Evolutionary conservation across 2,329 filamentous ascomycete genomes (phyloP).

Genomic region (Phyllosticta capitalensis): DNA sequence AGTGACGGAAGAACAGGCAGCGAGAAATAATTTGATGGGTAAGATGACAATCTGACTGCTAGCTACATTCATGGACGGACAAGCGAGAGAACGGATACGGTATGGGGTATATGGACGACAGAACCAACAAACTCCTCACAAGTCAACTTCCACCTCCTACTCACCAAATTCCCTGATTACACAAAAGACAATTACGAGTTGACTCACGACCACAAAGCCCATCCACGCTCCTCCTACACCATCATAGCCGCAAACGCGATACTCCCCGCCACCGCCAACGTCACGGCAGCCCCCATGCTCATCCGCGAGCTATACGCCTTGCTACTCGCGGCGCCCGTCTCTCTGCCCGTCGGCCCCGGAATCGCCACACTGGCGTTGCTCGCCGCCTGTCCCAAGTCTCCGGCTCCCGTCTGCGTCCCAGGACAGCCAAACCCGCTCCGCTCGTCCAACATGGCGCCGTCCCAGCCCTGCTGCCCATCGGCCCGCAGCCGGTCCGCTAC

Average conservation of each 20-base stretch:
- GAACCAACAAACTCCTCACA: too few species aligned
- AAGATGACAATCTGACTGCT: too few species aligned
- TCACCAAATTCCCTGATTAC: too few species aligned
- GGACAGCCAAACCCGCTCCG: background rate
- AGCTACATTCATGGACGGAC: too few species aligned
- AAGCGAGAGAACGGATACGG: too few species aligned
- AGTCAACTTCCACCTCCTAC: too few species aligned
- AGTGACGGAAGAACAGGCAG: too few species aligned
- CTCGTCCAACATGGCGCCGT: conserved; percentile 13
- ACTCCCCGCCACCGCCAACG: conserved; percentile 2
- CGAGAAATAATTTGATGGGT: too few species aligned
- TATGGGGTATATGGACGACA: too few species aligned
- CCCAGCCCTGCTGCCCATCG: conserved; percentile 15
- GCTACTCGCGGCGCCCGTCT: background rate
- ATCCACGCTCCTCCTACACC: background rate
- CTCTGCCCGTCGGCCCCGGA: background rate
- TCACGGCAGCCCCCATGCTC: conserved; percentile 4
- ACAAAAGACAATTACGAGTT: background rate
- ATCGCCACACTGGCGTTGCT: background rate
- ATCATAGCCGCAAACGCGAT: conserved; percentile 9
- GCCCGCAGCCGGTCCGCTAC: conserved; percentile 16
- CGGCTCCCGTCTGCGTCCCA: background rate
- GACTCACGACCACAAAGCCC: background rate
- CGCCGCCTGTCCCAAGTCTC: background rate
- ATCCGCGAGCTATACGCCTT: conserved; percentile 2